Evolutionary conservation across 306 rosid species (phyloP).

Genomic region (Vigna reflexopilosa): DNA sequence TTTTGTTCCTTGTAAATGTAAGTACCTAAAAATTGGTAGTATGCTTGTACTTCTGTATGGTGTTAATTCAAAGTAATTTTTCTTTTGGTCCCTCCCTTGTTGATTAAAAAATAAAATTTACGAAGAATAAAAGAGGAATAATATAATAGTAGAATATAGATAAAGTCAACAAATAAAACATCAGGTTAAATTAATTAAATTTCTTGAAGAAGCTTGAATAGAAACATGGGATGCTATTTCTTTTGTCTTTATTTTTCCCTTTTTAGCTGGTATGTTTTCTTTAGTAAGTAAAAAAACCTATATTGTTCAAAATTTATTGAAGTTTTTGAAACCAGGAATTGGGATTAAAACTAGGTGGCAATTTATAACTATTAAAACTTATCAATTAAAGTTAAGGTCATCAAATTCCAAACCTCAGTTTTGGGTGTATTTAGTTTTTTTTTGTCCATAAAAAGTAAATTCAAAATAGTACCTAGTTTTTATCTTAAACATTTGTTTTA

Average conservation of each 20-base stretch:
- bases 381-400: background rate
- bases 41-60: conserved; percentile 8
- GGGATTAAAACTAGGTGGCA: conserved; percentile 1
- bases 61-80: conserved; percentile 16
- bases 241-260: background rate
- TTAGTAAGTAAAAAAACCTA: background rate
- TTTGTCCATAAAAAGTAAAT: background rate
- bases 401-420: background rate
- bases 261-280: background rate
- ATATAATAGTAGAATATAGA: conserved; percentile 20
- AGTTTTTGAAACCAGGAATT: background rate
- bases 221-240: background rate
- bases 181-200: conserved; percentile 30
- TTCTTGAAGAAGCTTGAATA: background rate
- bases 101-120: conserved; percentile 13
- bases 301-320: background rate
- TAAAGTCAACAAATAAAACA: conserved; percentile 15
- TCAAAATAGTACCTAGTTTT: background rate
- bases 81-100: background rate
- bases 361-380: background rate
- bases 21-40: conserved; percentile 47
- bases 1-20: conserved; percentile 83
- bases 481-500: background rate
- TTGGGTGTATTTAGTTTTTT: background rate
- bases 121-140: conserved; percentile 17